phyloP scores from a whole-genome alignment of 179 eudicot species.

The Silene noctiflora region DNA sequence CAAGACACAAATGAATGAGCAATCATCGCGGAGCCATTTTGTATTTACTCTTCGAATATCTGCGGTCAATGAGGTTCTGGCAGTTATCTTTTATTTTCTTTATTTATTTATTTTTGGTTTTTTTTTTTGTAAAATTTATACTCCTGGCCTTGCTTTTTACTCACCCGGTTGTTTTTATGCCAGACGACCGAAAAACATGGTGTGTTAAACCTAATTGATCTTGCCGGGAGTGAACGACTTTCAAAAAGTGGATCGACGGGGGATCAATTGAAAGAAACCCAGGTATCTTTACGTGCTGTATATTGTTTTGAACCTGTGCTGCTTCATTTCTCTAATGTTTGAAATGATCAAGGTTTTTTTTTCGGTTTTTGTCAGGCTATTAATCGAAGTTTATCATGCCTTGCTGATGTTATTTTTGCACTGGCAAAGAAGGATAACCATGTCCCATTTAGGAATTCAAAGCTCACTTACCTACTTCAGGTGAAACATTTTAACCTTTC shows the following conservation, averaged over 20 bases:
- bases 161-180: constrained; percentile 9
- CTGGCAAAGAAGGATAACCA: constrained; percentile 78
- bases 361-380: constrained; percentile 43
- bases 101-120: not conserved
- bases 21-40: constrained; percentile 82
- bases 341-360: not conserved
- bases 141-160: not conserved
- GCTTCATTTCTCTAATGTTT: too few species aligned
- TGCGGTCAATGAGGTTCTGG: constrained; percentile 64
- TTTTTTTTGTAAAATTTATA: not conserved
- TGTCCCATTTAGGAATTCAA: constrained; percentile 74
- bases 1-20: constrained; percentile 78
- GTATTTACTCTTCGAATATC: constrained; percentile 71
- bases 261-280: constrained; percentile 72
- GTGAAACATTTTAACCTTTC: constrained; percentile 26
- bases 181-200: constrained; percentile 83
- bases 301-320: too few species aligned
- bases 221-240: constrained; percentile 82
- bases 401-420: constrained; percentile 69
- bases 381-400: constrained; percentile 68
- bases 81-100: not conserved
- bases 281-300: constrained; percentile 36
- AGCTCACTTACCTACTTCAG: constrained; percentile 76
- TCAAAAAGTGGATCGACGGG: constrained; percentile 83
- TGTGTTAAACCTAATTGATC: constrained; percentile 67